Evolutionary conservation across 208 protist species (phyloP), one percentile per base, ranked within the genome.

Genomic region (Acanthamoeba royreba): DNA sequence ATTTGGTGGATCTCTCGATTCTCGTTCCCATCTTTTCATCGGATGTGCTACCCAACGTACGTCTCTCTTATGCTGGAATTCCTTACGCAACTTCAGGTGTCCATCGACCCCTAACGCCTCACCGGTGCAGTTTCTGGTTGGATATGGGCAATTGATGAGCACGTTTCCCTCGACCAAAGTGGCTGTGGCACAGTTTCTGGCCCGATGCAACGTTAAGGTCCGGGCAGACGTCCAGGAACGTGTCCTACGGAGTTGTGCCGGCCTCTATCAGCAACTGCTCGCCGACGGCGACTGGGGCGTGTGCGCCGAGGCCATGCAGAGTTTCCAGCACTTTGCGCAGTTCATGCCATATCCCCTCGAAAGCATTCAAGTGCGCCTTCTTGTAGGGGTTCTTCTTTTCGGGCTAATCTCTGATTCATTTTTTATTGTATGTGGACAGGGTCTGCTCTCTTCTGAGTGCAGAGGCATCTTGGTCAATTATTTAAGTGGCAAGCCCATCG

Each of bases 281-380:
- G 69, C 69, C 31, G 69, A 79, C 69, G 69, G 69, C 38, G 69
- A 79, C 15, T 79, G 69, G 69, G 46, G 38, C 69, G 69, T 79
- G 69, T 79, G 69, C 69, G 69, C 69, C 69, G 69, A 79, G 69
- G 35, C 69, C 35, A 79, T 79, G 69, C 69, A 46, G 40, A 79
- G 69, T 40, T 79, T 79, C 69, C 31, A n/a, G 25, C 69, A 79
- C 8, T 79, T 79, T 79, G 69, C 17, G 25, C 69, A 79, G 35
- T 79, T 79, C 69, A 28, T 79, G 35, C 69, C 69, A 11, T 79
- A 79, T 25, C 69, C 69, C 69, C 15, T 79, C 38, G 69, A 79
- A 31, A 40, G 38, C 69, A 47, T 79, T 0, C 69, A 79, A 40
- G 69, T 79, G 28, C 69, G 17, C 13, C 28, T 11, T n/a, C 63